Evolutionary conservation across 192 early-diverging fungal genomes (phyloP).

Genomic region (Dissophora ornata): DNA sequence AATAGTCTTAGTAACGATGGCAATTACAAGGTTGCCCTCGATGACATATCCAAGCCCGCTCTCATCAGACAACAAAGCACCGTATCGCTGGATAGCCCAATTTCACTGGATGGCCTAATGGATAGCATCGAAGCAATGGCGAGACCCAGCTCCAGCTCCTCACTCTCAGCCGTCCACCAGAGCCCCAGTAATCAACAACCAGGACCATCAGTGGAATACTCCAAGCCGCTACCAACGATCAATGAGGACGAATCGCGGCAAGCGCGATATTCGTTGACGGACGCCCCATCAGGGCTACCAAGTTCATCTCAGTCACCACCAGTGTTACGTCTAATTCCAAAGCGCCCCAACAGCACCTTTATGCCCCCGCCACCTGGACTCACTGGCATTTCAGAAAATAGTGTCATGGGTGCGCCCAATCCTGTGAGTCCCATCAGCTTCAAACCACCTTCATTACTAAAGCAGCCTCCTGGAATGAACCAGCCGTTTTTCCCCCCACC

Average conservation of each 20-base stretch:
- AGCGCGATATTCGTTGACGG: conserved; percentile 37
- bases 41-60: conserved; percentile 18
- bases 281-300: conserved; percentile 11
- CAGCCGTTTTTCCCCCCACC: conserved; percentile 16
- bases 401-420: not conserved
- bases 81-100: conserved; percentile 22
- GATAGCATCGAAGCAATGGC: conserved; percentile 53
- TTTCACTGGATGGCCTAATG: conserved; percentile 42
- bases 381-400: not conserved
- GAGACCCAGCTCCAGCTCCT: not conserved
- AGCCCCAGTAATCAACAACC: not conserved
- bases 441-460: not conserved
- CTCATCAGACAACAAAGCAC: not conserved
- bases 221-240: conserved; percentile 42
- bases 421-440: not conserved
- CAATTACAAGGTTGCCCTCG: conserved; percentile 26
- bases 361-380: conserved; percentile 1
- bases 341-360: conserved; percentile 22
- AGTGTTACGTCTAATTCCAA: conserved; percentile 19
- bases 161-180: not conserved
- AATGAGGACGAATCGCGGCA: conserved; percentile 9
- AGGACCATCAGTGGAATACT: conserved; percentile 6
- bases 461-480: not conserved
- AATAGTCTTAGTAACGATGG: not conserved
- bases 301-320: conserved; percentile 25